Conservation (phyloP, 305 asterid species). For the Vinca major region DNA sequence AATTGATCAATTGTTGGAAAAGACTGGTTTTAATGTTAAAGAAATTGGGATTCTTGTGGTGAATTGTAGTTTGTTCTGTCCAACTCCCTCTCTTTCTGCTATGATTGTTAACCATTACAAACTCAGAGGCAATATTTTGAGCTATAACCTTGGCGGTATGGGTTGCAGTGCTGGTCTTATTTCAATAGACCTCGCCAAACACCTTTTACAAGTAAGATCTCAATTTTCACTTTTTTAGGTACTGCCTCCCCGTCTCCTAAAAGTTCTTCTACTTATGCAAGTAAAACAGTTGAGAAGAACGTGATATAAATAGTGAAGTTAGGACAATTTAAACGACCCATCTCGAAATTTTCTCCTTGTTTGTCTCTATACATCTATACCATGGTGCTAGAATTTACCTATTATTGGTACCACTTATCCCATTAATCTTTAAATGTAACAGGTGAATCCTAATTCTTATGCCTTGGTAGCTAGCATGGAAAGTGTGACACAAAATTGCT, state of each 20-base stretch:
- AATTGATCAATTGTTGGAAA: constrained; percentile 29
- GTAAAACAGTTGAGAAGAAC: no score
- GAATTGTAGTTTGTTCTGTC: constrained; percentile 41
- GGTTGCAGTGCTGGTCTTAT: constrained; percentile 53
- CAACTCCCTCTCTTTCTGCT: constrained; percentile 45
- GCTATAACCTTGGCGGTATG: constrained; percentile 49
- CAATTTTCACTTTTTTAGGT: neutral
- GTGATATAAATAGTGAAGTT: no score
- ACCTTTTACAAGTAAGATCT: constrained; percentile 29
- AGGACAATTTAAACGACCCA: no score
- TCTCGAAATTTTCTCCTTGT: no score
- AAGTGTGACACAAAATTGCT: constrained; percentile 20
- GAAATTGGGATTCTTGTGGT: constrained; percentile 50
- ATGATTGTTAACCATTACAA: constrained; percentile 45
- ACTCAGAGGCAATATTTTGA: constrained; percentile 39
- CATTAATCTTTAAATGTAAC: neutral
- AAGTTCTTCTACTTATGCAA: no score
- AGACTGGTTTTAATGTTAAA: constrained; percentile 33
- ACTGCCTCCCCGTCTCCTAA: no score
- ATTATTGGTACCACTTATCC: no score
- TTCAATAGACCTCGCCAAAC: constrained; percentile 47
- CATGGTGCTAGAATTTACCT: no score
- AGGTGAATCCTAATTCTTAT: constrained; percentile 27
- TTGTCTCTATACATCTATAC: no score
- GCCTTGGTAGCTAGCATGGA: constrained; percentile 35